Base-by-base conservation (phyloP, 352 stramenopile species). In the Blastocystis sp. region DNA sequence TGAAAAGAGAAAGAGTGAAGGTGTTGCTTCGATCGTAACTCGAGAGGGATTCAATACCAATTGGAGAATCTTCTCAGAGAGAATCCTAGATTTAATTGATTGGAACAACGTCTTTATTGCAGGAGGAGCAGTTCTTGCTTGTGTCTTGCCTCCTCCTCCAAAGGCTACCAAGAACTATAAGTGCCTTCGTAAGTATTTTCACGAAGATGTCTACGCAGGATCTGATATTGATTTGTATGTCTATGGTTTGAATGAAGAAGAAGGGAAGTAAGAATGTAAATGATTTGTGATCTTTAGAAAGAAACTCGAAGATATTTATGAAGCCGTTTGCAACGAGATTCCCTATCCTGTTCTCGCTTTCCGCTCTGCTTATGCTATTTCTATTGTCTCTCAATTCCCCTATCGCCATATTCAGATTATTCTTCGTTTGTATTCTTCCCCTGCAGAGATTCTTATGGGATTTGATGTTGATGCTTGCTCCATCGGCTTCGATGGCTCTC, bases 321-420 rank as follows among this genome's bases (percentile, higher is more conserved):
- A 92, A 27, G 89, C 87, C 22, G 56, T 92, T 13, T 90, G 90
- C 81, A 89, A 79, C 59, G 89, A 88, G 33, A 90, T 78, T 27
- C 89, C 91, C 3, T 91, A 69, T 44, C 27, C 79, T 51, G 89
- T 91, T 7, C 64, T 90, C 51, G 87, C 69, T 24, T 92, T 92
- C 62, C 77, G 89, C 17, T 91, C 89, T n/a, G 87, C 66, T 53
- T 89, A 92, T 59, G 90, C 91, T 15, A 87, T 92, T 59, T 91
- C 90, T 37, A 91, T 92, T 44, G 90, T 92, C 0, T 90, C 75
- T 7, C 82, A 91, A 56, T 92, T 91, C 79, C 90, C 90, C 19
- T 91, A 91, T 53, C 90, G 91, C n/a, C 91, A 92, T 51, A 89
- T 92, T 37, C 91, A 92, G 70, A 90, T 92, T 56, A 89, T 92